Evolutionary conservation across 306 rosid species (phyloP).

Genomic region (Prosopis cineraria): DNA sequence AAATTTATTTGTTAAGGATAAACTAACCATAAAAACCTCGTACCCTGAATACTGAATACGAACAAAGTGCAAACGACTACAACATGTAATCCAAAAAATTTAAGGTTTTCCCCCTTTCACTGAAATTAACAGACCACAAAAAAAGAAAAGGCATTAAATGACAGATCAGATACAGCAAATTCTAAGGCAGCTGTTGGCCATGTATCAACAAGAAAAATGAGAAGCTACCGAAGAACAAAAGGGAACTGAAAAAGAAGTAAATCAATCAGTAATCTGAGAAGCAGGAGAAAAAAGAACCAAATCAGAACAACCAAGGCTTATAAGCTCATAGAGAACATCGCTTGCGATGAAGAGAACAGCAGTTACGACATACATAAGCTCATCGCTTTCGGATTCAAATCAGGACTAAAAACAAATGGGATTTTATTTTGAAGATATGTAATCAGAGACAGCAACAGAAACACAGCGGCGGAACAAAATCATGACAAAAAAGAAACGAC

Average conservation of each 20-base stretch:
- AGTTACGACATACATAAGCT: no score
- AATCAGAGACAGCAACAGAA: background rate
- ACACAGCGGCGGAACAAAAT: background rate
- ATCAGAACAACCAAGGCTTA: background rate
- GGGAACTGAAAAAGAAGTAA: background rate
- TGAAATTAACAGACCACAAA: background rate
- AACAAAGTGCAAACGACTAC: background rate
- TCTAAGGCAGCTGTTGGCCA: background rate
- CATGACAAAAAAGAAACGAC: background rate
- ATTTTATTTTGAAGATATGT: background rate
- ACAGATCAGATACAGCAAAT: background rate
- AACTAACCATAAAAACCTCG: background rate
- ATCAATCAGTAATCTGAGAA: background rate
- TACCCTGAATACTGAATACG: background rate
- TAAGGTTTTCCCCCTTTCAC: background rate
- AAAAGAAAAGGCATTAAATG: background rate
- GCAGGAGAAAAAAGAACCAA: background rate
- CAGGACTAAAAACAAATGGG: background rate
- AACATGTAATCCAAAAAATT: background rate
- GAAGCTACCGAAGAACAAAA: background rate
- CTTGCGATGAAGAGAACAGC: background rate
- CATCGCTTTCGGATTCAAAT: background rate
- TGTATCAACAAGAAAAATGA: background rate
- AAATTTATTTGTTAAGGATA: background rate
- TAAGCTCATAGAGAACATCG: background rate